A percentile compares a stretch with the other conserved stretches of the same genome.
phyloP scores from a whole-genome alignment of 768 basidiomycete genomes.

The Amanita molliuscula region DNA sequence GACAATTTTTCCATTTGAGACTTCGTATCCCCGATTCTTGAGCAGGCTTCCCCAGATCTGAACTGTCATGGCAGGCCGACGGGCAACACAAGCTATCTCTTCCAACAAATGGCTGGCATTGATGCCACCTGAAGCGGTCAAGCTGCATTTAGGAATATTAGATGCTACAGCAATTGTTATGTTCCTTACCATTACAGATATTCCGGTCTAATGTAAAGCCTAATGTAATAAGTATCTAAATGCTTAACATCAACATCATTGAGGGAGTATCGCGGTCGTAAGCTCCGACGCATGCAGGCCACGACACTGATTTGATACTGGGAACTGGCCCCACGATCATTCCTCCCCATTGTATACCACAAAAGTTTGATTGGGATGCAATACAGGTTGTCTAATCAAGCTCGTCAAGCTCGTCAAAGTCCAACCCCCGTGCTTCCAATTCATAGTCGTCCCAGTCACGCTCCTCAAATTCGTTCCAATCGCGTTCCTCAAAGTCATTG shows the following conservation, averaged over 20 bases:
- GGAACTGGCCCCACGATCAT: too few species aligned
- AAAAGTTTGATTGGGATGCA: too few species aligned
- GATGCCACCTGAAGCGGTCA: slow-evolving; percentile 34
- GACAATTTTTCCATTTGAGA: slow-evolving; percentile 47
- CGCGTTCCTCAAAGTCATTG: too few species aligned
- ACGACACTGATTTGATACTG: too few species aligned
- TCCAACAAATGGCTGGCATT: slow-evolving; percentile 40
- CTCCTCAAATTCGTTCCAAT: not conserved
- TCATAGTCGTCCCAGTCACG: not conserved
- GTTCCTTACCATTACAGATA: not conserved
- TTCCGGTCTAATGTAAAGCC: not conserved
- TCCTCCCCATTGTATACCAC: too few species aligned
- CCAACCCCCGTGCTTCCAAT: not conserved
- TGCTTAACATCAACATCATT: too few species aligned
- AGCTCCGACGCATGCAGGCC: too few species aligned
- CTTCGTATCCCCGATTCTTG: slow-evolving; percentile 54
- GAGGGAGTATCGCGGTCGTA: too few species aligned
- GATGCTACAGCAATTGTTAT: slow-evolving; percentile 22
- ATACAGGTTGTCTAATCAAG: not conserved
- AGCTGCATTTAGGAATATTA: slow-evolving; percentile 32
- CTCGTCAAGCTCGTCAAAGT: not conserved
- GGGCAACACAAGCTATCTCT: slow-evolving; percentile 36
- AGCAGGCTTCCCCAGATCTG: slow-evolving; percentile 67
- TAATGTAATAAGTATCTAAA: too few species aligned
- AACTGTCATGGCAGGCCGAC: slow-evolving; percentile 51